phyloP scores from a whole-genome alignment of 1,139 yeast genomes.

The Yueomyces sp. region DNA sequence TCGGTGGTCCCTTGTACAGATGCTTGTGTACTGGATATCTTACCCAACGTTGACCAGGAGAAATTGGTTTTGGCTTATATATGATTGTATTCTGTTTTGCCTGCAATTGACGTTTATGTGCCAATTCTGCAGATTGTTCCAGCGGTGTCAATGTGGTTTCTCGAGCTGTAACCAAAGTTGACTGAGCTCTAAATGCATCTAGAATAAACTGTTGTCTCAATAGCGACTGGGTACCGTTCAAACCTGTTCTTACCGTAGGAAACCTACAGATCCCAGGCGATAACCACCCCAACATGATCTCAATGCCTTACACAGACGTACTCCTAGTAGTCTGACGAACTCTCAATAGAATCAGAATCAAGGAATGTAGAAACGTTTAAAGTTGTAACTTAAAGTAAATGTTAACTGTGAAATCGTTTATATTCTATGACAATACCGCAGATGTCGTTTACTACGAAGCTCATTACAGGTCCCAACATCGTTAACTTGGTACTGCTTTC shows the following conservation, averaged over 20 bases:
- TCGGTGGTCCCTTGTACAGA: slow-evolving; percentile 75
- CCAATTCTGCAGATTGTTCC: slow-evolving; percentile 66
- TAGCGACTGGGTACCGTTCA: background rate
- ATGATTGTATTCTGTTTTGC: slow-evolving; percentile 58
- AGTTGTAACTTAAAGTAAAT: no score
- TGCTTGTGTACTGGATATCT: slow-evolving; percentile 80
- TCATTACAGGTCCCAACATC: no score
- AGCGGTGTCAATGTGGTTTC: slow-evolving; percentile 46
- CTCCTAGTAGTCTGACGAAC: background rate
- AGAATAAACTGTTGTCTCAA: background rate
- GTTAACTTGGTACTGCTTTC: no score
- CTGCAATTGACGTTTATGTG: slow-evolving; percentile 61
- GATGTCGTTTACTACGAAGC: no score
- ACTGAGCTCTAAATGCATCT: slow-evolving; percentile 7
- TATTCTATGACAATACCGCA: no score
- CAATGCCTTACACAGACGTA: no score
- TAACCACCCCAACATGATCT: no score
- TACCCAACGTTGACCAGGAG: slow-evolving; percentile 87
- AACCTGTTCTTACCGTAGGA: background rate
- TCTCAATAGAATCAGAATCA: no score
- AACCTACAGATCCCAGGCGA: background rate
- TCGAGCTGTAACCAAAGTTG: slow-evolving; percentile 30
- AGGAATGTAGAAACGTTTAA: no score
- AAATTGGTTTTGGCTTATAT: slow-evolving; percentile 66
- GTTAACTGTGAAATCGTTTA: no score